A percentile compares a stretch with the other conserved stretches of the same genome.
These are phyloP conservation scores for Lepidium africanum DNA, from an alignment of 345 rosid genomes.

Conservation along the genomic window DNA sequence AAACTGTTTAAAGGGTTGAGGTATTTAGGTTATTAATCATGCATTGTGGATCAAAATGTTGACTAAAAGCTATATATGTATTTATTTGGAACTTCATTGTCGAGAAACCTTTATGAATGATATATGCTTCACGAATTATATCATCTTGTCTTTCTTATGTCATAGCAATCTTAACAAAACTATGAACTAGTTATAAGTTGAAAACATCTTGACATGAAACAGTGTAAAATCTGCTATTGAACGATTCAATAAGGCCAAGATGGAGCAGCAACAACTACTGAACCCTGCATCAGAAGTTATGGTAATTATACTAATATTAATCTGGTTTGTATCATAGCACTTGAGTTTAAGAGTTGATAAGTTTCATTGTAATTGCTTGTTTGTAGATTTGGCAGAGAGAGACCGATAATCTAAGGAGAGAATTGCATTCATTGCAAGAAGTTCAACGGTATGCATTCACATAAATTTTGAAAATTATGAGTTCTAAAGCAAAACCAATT, in stretches of 20 bases:
- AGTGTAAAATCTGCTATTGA: conserved; percentile 63
- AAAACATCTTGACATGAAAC: conserved; percentile 8
- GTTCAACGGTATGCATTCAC: conserved; percentile 34
- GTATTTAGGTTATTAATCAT: too few species aligned
- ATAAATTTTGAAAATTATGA: not conserved
- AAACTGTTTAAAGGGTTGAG: too few species aligned
- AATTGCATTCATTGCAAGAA: conserved; percentile 48
- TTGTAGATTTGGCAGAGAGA: conserved; percentile 64
- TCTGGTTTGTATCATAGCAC: not conserved
- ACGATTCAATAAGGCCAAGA: conserved; percentile 47
- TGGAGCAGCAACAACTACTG: conserved; percentile 41
- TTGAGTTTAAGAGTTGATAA: conserved; percentile 6
- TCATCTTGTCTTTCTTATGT: not conserved
- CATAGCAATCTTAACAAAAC: not conserved
- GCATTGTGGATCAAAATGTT: too few species aligned
- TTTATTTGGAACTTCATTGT: not conserved
- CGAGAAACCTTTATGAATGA: not conserved
- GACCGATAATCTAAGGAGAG: conserved; percentile 44
- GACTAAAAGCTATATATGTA: too few species aligned
- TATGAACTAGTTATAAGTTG: not conserved
- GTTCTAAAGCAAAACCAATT: not conserved
- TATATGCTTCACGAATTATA: not conserved
- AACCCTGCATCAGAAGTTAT: conserved; percentile 54
- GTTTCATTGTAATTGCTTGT: not conserved
- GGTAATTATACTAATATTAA: conserved; percentile 29